Percentiles rank a stretch among this genome's conserved stretches.
phyloP scores from a whole-genome alignment of 768 basidiomycete species.

The Hygrophorus pudorinus region DNA sequence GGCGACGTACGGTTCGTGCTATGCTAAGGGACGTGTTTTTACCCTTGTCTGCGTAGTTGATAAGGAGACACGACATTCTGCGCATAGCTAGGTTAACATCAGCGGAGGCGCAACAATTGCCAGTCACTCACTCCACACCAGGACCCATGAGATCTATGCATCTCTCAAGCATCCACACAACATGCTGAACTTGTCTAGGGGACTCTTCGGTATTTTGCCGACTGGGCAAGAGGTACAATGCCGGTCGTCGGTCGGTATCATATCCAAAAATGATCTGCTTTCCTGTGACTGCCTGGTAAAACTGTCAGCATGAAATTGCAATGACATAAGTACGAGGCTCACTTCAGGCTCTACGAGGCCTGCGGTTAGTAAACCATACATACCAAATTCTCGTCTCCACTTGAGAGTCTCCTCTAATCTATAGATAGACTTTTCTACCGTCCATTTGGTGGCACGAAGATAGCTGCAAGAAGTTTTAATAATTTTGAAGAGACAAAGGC shows the following conservation, averaged over 20 bases:
- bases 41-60: conserved; percentile 62
- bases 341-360: conserved; percentile 70
- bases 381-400: conserved; percentile 74
- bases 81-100: neutral
- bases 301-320: neutral
- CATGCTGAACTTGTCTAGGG: conserved; percentile 58
- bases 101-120: neutral
- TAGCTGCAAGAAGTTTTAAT: conserved; percentile 33
- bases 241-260: conserved; percentile 56
- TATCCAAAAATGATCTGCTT: conserved; percentile 75
- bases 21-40: conserved; percentile 42
- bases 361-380: conserved; percentile 53
- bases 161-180: conserved; percentile 72
- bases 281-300: conserved; percentile 59
- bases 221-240: conserved; percentile 54
- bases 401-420: conserved; percentile 63
- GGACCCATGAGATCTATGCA: conserved; percentile 68
- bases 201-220: conserved; percentile 73
- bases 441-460: conserved; percentile 73
- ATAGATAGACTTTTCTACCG: conserved; percentile 41
- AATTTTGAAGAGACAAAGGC: neutral
- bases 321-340: conserved; percentile 11
- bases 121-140: conserved; percentile 60
- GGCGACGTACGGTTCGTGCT: conserved; percentile 23
- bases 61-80: conserved; percentile 61